phyloP scores from a whole-genome alignment of 2,329 filamentous ascomycete species.

The Trichoderma koningiopsis region DNA sequence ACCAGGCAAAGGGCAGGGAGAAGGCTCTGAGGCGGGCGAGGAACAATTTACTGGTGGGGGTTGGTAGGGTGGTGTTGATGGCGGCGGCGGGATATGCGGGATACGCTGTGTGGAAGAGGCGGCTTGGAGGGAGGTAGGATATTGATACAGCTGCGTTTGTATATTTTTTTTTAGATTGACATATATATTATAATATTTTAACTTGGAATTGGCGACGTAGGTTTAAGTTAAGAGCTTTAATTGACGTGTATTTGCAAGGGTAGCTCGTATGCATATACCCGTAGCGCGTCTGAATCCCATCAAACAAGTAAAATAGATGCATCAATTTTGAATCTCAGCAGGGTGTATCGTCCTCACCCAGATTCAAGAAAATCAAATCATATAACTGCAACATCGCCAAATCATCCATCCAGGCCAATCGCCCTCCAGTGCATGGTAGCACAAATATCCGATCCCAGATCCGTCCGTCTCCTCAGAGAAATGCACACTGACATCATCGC shows the following conservation, averaged over 20 bases:
- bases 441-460: not conserved
- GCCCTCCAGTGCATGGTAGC: not conserved
- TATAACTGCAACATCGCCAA: not conserved
- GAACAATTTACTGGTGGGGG: constrained; percentile 31
- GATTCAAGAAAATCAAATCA: not conserved
- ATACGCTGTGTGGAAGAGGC: constrained; percentile 36
- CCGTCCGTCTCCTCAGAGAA: not conserved
- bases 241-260: too few relatives aligned
- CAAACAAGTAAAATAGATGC: not conserved
- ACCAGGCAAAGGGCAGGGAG: constrained; percentile 22
- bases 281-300: not conserved
- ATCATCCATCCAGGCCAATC: not conserved
- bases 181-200: not conserved
- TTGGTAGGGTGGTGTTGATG: constrained; percentile 31
- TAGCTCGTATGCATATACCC: not conserved
- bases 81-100: constrained; percentile 35
- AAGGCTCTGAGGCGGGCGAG: constrained; percentile 32
- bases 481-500: constrained; percentile 7
- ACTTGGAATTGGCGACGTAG: too few relatives aligned
- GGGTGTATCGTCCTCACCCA: not conserved
- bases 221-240: too few relatives aligned
- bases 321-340: not conserved
- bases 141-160: too few relatives aligned
- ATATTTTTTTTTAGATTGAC: too few relatives aligned
- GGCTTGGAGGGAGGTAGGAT: constrained; percentile 30